A percentile compares a stretch with the other conserved stretches of the same genome.
Conservation (phyloP, 139 green algal species). For the Haematococcus lacustris region DNA sequence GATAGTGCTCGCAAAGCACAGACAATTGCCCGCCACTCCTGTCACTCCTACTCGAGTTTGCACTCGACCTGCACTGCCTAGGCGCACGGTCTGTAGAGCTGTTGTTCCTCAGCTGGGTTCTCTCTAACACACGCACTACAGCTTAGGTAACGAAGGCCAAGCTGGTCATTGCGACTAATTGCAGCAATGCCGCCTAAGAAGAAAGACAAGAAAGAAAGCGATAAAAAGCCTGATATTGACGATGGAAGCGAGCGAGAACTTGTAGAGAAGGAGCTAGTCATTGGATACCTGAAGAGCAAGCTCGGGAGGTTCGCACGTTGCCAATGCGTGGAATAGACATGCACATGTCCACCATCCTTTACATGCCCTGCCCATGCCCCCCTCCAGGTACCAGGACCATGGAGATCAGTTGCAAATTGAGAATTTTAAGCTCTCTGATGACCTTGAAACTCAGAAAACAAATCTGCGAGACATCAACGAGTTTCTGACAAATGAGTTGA, state of each 20-base stretch:
- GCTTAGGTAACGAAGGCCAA: background rate
- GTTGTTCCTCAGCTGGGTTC: background rate
- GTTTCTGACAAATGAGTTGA: constrained; percentile 67
- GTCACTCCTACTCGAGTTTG: background rate
- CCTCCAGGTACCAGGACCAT: constrained; percentile 59
- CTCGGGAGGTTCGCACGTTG: constrained; percentile 45
- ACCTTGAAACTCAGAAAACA: constrained; percentile 62
- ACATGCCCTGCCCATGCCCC: too few relatives aligned
- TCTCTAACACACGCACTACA: background rate
- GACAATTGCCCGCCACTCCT: too few relatives aligned
- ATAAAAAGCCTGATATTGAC: constrained; percentile 27
- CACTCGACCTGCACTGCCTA: background rate
- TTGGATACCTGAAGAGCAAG: constrained; percentile 62
- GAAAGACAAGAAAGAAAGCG: constrained; percentile 31
- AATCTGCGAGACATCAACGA: constrained; percentile 74
- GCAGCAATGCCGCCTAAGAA: constrained; percentile 61
- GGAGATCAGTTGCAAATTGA: constrained; percentile 59
- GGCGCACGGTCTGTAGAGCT: background rate
- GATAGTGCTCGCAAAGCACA: background rate
- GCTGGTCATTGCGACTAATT: background rate
- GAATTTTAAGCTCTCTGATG: constrained; percentile 48
- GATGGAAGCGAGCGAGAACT: constrained; percentile 57
- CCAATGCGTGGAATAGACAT: background rate
- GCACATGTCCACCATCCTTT: too few relatives aligned
- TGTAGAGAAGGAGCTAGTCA: constrained; percentile 68